These are phyloP conservation scores for Aspergillus sp. DNA, from an alignment of 2,329 filamentous ascomycete species.

Conservation along the genomic window DNA sequence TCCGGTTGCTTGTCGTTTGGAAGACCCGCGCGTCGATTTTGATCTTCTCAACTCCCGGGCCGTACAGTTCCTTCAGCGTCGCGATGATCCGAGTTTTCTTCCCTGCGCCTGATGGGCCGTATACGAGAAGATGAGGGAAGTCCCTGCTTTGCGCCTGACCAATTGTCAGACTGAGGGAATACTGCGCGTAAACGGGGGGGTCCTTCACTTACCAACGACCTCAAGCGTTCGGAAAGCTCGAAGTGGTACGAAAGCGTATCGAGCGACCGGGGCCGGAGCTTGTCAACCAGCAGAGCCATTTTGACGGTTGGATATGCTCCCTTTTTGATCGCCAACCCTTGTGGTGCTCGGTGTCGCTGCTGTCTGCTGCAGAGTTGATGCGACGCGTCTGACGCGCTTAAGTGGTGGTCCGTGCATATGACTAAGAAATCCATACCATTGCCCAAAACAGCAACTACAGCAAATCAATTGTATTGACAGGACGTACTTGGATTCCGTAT, in stretches of 20 bases:
- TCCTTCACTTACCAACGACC: slow-evolving; percentile 58
- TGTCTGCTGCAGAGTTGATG: background rate
- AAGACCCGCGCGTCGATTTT: slow-evolving; percentile 97
- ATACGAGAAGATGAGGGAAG: slow-evolving; percentile 94
- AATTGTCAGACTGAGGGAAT: too few relatives aligned
- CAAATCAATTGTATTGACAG: background rate
- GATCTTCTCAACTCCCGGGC: slow-evolving; percentile 97
- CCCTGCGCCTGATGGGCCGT: slow-evolving; percentile 89
- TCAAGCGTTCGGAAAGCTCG: slow-evolving; percentile 77
- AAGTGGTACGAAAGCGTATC: slow-evolving; percentile 70
- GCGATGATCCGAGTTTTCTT: slow-evolving; percentile 97
- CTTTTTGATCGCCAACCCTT: background rate
- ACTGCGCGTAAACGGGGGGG: too few relatives aligned
- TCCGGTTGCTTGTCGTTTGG: slow-evolving; percentile 89
- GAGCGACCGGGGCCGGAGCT: slow-evolving; percentile 45
- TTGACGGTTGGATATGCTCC: slow-evolving; percentile 5
- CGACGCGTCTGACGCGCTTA: slow-evolving; percentile 33
- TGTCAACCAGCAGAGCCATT: slow-evolving; percentile 59
- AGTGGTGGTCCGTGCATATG: slow-evolving; percentile 26
- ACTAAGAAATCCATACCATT: background rate
- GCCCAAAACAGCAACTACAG: background rate
- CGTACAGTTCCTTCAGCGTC: slow-evolving; percentile 89
- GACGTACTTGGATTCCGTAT: background rate
- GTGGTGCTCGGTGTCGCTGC: background rate
- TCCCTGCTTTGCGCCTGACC: slow-evolving; percentile 84